Base-by-base conservation (phyloP, 1,284 basidiomycete species). In the Apiotrichum gamsii region DNA sequence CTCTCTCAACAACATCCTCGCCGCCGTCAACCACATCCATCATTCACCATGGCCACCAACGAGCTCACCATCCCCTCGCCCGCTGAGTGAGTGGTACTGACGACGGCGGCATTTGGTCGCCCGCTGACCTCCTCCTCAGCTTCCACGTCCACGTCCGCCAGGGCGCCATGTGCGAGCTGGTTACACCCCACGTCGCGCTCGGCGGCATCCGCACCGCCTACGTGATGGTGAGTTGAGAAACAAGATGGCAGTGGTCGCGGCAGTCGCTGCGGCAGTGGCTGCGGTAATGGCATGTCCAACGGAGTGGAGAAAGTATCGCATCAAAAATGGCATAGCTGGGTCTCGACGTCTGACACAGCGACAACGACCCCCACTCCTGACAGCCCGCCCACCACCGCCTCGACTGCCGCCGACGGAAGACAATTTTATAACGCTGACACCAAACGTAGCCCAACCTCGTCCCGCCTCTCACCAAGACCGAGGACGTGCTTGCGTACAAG, bases 121-220 rank as follows among this genome's bases (percentile, higher is more conserved):
- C 15, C 31, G 11, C 31, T 38, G 18, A 43, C 46, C 39, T 15
- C n/a, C n/a, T 47, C n/a, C 43, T 36, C 57, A 76, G 77, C 75
- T 95, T 93, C 68, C 93, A 99, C 75, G 93, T 97, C 54, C 95
- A 99, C 69, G 82, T 99, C 29, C 83, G 95, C 36, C 90, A 97
- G 69, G 90, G 87, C 30, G 73, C 80, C 30, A 76, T 95, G 62
- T 84, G 87, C 47, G 76, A 82, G 53, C 79, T 98, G 29, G 90
- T 98, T 33, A 84, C 86, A 5, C 90, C 91, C 34, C 93, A 97
- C 76, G 87, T 99, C 44, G 77, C 80, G 21, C 74, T 82, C 64
- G 95, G 95, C 40, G 95, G 95, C 1, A 90, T 98, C 63, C 75
- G 79, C 49, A 79, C 94, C 34, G 95, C 87, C 58, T 99, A 97